A percentile compares a stretch with the other conserved stretches of the same genome.
These are phyloP conservation scores for Xanthoconium separans DNA, from an alignment of 1,284 basidiomycete species.

Conservation along the genomic window DNA sequence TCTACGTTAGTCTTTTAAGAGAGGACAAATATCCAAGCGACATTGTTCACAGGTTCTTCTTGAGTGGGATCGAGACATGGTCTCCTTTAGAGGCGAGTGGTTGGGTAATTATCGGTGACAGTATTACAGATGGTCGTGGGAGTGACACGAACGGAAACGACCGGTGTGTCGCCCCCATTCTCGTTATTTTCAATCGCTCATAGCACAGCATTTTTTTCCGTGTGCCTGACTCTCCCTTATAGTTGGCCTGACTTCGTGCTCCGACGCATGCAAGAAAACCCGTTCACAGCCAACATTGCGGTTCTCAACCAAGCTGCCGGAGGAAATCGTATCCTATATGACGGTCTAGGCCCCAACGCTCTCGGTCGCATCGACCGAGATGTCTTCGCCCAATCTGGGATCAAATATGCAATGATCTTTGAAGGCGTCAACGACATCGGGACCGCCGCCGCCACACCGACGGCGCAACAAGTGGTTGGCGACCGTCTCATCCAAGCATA, in stretches of 20 bases:
- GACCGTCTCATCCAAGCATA: constrained; percentile 8
- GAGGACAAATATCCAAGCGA: neutral
- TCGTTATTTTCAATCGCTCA: neutral
- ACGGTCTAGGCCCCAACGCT: constrained; percentile 2
- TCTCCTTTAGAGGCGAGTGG: neutral
- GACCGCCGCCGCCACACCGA: neutral
- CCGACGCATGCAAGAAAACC: neutral
- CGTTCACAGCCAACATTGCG: constrained; percentile 4
- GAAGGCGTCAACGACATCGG: constrained; percentile 7
- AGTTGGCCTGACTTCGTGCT: constrained; percentile 2
- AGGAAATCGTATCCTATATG: neutral
- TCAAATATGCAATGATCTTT: constrained; percentile 8
- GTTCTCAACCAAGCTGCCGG: constrained; percentile 1
- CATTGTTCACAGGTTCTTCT: constrained; percentile 1
- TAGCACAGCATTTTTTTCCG: neutral
- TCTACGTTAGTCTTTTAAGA: neutral
- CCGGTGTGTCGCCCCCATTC: neutral
- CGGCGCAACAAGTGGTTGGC: neutral
- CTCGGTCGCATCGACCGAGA: constrained; percentile 5
- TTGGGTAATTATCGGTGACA: constrained; percentile 5
- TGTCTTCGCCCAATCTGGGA: neutral
- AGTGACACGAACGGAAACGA: constrained; percentile 3
- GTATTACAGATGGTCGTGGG: constrained; percentile 6
- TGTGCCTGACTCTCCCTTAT: no score
- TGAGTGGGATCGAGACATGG: constrained; percentile 4